Evolutionary conservation across 73 alveolate genomes (phyloP), one percentile per base, ranked within the genome.

Genomic region (Paramecium bursaria): DNA sequence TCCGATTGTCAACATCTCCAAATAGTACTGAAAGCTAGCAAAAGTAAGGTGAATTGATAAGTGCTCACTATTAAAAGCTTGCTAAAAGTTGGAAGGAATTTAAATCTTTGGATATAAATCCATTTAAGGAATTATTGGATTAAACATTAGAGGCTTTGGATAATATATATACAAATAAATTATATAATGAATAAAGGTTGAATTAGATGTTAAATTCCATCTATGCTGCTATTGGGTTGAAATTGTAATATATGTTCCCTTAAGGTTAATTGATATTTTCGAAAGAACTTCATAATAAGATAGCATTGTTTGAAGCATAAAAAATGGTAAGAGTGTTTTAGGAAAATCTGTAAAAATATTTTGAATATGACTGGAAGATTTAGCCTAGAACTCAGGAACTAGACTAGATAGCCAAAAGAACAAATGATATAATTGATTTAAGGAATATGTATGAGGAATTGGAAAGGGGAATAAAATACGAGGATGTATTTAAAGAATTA

Each of bases 391-490:
- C 44, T 1, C 6, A 42, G 10, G 82, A 67, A n/a, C 33, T 67
- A 15, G 82, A 67, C 19, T 5, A 67, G 44, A 67, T 67, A 1
- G 53, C 33, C 3, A 67, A 54, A 17, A 79, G 89, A 79, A 22
- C 54, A 1, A 33, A 39, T 39, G 89, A 79, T 39, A 27, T 79
- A 1, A 26, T 79, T 42, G 89, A 79, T 22, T 25, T 79, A 6
- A 17, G 85, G 39, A 73, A 61, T 39, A 48, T 53, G 19, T 79
- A 79, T 79, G 89, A 79, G 17, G 89, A 79, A 55, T 31, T 79
- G 13, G 44, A 67, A 15, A 67, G 82, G 44, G 35, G 82, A 3
- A 67, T 39, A 30, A 39, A 39, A 11, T 35, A 67, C 2, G 26
- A 67, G 44, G 82, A 67, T 67, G 33, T 33, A 35, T 67, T 67